Evolutionary conservation across 441 rosid genomes (phyloP).

Genomic region (Erodium chrysanthum): DNA sequence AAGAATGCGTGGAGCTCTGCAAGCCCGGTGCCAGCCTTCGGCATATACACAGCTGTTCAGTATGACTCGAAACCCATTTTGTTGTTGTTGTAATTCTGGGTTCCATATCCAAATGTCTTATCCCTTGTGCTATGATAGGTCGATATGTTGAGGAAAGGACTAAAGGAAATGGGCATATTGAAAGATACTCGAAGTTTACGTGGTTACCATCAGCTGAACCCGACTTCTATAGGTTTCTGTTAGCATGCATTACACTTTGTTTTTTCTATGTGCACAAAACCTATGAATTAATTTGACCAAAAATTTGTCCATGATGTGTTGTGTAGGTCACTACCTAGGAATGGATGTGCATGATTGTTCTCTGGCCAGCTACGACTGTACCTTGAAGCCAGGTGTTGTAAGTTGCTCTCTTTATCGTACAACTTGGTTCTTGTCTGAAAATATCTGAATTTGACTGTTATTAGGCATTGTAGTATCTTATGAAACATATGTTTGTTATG

Average conservation of each 20-base stretch:
- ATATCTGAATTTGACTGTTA: not conserved
- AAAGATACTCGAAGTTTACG: conserved; percentile 31
- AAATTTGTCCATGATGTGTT: conserved; percentile 10
- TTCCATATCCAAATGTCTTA: conserved; percentile 2
- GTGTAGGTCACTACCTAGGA: conserved; percentile 89
- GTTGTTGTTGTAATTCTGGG: not conserved
- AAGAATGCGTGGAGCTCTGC: conserved; percentile 63
- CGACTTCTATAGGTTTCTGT: conserved; percentile 79
- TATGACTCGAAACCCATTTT: conserved; percentile 23
- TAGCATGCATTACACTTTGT: not conserved
- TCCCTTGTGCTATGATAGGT: conserved; percentile 32
- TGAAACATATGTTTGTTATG: not conserved
- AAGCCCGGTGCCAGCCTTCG: conserved; percentile 68
- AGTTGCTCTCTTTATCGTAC: conserved; percentile 26
- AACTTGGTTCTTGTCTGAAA: not conserved
- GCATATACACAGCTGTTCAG: conserved; percentile 65
- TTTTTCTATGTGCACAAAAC: not conserved
- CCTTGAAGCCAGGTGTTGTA: conserved; percentile 85
- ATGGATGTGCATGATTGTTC: conserved; percentile 98
- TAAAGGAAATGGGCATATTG: conserved; percentile 68
- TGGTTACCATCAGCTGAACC: conserved; percentile 58
- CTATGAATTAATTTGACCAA: not conserved
- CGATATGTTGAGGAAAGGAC: conserved; percentile 57
- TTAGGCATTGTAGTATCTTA: not conserved
- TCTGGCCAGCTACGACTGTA: conserved; percentile 52